Evolutionary conservation across 176 grass and related monocot genomes (phyloP), one percentile per base, ranked within the genome.

Genomic region (Neostapfia colusana): DNA sequence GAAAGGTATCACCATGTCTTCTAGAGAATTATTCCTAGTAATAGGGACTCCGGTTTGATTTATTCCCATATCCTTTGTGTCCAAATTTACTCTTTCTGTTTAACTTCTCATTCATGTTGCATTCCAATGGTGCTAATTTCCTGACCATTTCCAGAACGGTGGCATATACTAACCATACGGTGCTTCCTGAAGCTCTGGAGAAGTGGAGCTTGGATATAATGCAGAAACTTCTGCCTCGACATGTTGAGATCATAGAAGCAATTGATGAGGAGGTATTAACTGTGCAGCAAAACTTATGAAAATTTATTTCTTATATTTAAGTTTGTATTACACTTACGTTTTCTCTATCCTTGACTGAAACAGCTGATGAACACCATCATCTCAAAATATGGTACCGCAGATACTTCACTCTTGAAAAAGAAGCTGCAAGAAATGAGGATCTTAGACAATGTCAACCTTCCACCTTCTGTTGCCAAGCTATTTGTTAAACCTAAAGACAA

Each of bases 131-230:
- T 50, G 57, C 72, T 84, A 62, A 78, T 66, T 54, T 36, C 51
- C 41, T 10, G 68, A 35, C 49, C 70, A 41, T 82, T 80, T 86
- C 16, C 69, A 99, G 92, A 85, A 92, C 95, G 17, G 73, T 92
- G 41, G 95, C 95, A 88, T 99, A 99, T 73, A 99, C 95, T 64
- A 99, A 99, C 73, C 95, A 95, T 81, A 99, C 92, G 3, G 92
- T 95, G 86, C 89, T 99, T 79, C 95, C 95, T 77, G 95, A 99
- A 99, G 95, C 95, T 86, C 61, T 99, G 18, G 95, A 99, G 83
- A 99, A 95, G 62, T 99, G 95, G 95, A 95, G 89, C 85, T 84
- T 99, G 73, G 92, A 99, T 36, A 92, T 99, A 81, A 92, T 99
- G 95, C 91, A 99, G 67, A 95, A 92, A 69, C 88, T 99, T 82